Conservation (phyloP, 106 monocot genomes). For the Dioscorea dumetorum region DNA sequence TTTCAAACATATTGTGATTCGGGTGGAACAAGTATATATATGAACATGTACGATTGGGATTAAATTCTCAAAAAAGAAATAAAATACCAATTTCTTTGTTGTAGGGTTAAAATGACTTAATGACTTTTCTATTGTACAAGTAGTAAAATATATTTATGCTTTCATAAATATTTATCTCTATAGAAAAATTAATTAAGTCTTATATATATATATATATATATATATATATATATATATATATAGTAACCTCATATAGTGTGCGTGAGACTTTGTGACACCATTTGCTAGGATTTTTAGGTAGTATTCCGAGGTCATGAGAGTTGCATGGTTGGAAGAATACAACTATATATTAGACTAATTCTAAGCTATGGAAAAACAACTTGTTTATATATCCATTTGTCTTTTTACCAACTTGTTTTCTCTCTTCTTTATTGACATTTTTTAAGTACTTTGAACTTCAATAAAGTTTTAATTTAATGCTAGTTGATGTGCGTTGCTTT, state of each 20-base stretch:
- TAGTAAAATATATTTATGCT: no score
- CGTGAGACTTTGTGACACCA: neutral
- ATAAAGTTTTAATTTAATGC: neutral
- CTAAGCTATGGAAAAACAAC: neutral
- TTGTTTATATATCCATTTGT: neutral
- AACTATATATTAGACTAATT: neutral
- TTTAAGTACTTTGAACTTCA: neutral
- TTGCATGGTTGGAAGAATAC: neutral
- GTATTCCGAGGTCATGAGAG: neutral
- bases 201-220: neutral
- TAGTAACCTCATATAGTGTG: neutral
- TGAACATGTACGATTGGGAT: no score
- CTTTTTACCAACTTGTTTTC: neutral
- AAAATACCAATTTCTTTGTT: no score
- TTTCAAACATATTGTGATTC: no score
- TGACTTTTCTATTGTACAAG: no score
- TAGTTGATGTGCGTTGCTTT: neutral
- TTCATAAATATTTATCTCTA: neutral
- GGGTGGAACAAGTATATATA: no score
- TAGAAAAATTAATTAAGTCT: neutral
- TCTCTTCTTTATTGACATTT: neutral
- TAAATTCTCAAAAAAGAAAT: no score
- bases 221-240: neutral
- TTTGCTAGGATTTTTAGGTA: no score
- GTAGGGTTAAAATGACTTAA: no score